Conservation (phyloP, 345 rosid species). For the Dimocarpus longan region DNA sequence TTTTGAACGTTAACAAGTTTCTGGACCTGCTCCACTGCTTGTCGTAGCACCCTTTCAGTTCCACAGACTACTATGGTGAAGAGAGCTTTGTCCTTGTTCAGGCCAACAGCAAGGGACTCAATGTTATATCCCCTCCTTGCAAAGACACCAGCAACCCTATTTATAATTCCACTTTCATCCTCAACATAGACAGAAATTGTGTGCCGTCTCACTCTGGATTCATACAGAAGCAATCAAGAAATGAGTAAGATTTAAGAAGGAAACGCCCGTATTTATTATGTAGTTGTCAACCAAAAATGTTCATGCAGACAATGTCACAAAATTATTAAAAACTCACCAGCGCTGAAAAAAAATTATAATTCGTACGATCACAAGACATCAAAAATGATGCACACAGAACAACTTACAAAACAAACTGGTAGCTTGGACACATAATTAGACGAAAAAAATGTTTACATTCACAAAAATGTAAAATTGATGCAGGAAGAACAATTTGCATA, state of each 20-base stretch:
- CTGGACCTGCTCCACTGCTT: conserved; percentile 90
- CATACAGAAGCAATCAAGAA: background rate
- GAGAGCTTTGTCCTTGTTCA: conserved; percentile 89
- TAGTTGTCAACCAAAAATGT: background rate
- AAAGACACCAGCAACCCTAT: conserved; percentile 95
- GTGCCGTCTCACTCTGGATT: conserved; percentile 70
- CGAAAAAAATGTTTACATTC: background rate
- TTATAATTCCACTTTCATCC: conserved; percentile 98
- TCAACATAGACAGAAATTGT: conserved; percentile 92
- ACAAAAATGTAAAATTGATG: background rate
- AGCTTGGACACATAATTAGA: background rate
- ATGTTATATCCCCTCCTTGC: conserved; percentile 95
- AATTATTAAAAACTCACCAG: background rate
- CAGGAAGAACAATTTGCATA: background rate
- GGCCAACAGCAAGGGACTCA: conserved; percentile 96
- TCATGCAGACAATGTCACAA: background rate
- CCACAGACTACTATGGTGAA: conserved; percentile 93
- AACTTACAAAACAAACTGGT: background rate
- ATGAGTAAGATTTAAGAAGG: background rate
- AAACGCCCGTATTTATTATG: background rate
- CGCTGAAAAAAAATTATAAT: background rate
- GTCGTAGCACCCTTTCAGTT: conserved; percentile 77
- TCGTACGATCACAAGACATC: background rate
- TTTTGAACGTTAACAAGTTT: conserved; percentile 94
- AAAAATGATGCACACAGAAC: background rate